A percentile compares a stretch with the other conserved stretches of the same genome.
Evolutionary conservation across 768 basidiomycete species (phyloP).

Genomic region (Arthromyces matolae): DNA sequence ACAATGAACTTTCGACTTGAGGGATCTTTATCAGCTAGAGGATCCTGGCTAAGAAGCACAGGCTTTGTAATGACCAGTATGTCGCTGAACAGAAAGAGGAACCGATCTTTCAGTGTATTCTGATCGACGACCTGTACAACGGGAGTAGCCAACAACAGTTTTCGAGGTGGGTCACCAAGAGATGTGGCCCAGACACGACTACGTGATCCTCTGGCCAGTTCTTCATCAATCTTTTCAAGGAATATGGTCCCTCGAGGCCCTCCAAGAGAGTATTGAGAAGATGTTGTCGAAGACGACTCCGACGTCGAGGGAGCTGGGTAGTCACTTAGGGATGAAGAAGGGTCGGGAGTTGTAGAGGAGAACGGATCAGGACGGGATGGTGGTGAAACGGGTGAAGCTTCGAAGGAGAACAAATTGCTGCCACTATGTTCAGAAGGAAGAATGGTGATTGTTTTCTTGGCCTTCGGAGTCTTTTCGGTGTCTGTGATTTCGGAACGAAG

Average conservation of each 20-base stretch:
- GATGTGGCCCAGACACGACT: constrained; percentile 57
- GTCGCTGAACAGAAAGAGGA: constrained; percentile 96
- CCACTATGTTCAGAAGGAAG: constrained; percentile 23
- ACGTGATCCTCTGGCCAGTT: constrained; percentile 58
- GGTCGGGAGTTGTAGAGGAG: constrained; percentile 70
- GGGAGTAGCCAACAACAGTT: constrained; percentile 77
- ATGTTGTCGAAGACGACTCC: constrained; percentile 68
- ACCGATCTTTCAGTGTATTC: constrained; percentile 92
- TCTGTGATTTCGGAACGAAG: constrained; percentile 26
- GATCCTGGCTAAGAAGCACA: constrained; percentile 64
- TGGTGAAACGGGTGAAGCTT: constrained; percentile 35
- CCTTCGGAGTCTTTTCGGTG: constrained; percentile 39
- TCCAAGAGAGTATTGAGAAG: constrained; percentile 59
- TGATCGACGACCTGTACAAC: constrained; percentile 92
- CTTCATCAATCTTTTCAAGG: constrained; percentile 68
- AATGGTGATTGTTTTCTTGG: constrained; percentile 27
- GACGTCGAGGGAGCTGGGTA: constrained; percentile 69
- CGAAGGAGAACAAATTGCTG: constrained; percentile 21
- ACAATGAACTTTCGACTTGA: constrained; percentile 81
- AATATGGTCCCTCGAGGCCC: constrained; percentile 48
- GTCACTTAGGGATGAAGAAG: constrained; percentile 71
- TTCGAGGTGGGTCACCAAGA: constrained; percentile 84
- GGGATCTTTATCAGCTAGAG: constrained; percentile 55
- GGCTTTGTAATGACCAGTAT: constrained; percentile 93
- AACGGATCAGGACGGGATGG: constrained; percentile 53